phyloP scores from a whole-genome alignment of 2,329 filamentous ascomycete species.

The Diplodia seriata region DNA sequence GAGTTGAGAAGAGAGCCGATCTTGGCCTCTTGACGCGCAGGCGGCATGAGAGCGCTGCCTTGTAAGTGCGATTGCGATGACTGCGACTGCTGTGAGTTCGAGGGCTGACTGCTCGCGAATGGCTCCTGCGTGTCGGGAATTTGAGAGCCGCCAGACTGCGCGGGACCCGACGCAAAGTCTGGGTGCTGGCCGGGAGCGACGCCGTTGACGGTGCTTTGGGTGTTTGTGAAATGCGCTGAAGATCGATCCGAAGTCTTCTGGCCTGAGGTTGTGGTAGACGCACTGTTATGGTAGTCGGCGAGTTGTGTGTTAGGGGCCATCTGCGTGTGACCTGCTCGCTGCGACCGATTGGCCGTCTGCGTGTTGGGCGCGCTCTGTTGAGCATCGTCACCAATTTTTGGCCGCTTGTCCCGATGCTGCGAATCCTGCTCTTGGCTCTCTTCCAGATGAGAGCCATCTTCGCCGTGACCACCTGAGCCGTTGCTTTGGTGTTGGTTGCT shows the following conservation, averaged over 20 bases:
- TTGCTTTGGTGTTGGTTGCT: constrained; percentile 24
- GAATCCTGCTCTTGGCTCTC: constrained; percentile 50
- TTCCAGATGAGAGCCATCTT: constrained; percentile 55
- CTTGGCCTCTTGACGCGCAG: constrained; percentile 42
- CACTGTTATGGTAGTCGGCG: constrained; percentile 78
- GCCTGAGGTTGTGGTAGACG: constrained; percentile 82
- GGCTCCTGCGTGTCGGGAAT: constrained; percentile 67
- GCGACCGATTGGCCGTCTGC: constrained; percentile 52
- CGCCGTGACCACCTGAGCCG: constrained; percentile 31
- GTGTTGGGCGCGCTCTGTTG: constrained; percentile 44
- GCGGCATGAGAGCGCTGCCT: constrained; percentile 33
- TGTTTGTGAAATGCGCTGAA: constrained; percentile 69
- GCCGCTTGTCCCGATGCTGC: constrained; percentile 33
- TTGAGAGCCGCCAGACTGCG: constrained; percentile 61
- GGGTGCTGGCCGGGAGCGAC: constrained; percentile 57
- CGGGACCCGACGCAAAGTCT: constrained; percentile 61
- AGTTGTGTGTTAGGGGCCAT: constrained; percentile 65
- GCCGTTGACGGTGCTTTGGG: constrained; percentile 77
- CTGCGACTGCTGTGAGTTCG: constrained; percentile 49
- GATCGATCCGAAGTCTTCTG: constrained; percentile 78
- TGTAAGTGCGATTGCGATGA: constrained; percentile 41
- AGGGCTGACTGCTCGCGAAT: constrained; percentile 43
- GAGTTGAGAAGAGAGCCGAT: constrained; percentile 53
- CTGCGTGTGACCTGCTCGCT: constrained; percentile 67
- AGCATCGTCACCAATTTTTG: constrained; percentile 34